Evolutionary conservation across 805 yeast genomes (phyloP), one percentile per base, ranked within the genome.

Genomic region (Monosporozyma unispora): DNA sequence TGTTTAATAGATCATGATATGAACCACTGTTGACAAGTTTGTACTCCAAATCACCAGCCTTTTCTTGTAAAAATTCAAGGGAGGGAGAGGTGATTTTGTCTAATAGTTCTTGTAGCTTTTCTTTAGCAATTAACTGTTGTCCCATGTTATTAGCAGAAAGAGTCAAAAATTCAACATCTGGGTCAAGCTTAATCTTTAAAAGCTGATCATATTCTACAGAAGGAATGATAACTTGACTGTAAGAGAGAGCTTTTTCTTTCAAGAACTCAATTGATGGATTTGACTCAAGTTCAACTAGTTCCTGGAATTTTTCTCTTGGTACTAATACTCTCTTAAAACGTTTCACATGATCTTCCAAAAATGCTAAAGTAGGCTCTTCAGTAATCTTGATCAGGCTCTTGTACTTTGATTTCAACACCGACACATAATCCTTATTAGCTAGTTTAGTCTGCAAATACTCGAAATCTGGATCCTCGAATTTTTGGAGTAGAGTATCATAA

Each of bases 211-310:
- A 38, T 31, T 47, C 45, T 4, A 27, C 31, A 3, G 8, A 28
- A 31, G 49, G 39, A 7, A 47, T 22, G 5, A 47, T 29, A 4
- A 37, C 16, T 14, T 47, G 29, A 12, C 62, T 61, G 6, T 56
- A 42, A 1, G 53, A 46, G n/a, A 47, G 37, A 0, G 57, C 47
- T 19, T 23, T 35, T n/a, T 40, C 27, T 31, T 40, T 28, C 19
- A 47, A 40, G 18, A 45, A 35, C 8, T 52, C 56, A 2, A 51
- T 10, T 1, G 48, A 31, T 22, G 42, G 43, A 7, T 18, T 25
- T 3, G 38, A 14, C 18, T 37, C 38, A 2, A 37, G 9, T 3
- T 16, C 10, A 25, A 16, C 16, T 16, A 45, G 18, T 37, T 25
- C 33, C 38, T 23, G 7, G 21, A 1, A 28, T 4, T 25, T 11